Percentiles rank a stretch among this genome's conserved stretches.
Evolutionary conservation across 2,329 filamentous ascomycete species (phyloP).

Genomic region (Talaromyces sp.): DNA sequence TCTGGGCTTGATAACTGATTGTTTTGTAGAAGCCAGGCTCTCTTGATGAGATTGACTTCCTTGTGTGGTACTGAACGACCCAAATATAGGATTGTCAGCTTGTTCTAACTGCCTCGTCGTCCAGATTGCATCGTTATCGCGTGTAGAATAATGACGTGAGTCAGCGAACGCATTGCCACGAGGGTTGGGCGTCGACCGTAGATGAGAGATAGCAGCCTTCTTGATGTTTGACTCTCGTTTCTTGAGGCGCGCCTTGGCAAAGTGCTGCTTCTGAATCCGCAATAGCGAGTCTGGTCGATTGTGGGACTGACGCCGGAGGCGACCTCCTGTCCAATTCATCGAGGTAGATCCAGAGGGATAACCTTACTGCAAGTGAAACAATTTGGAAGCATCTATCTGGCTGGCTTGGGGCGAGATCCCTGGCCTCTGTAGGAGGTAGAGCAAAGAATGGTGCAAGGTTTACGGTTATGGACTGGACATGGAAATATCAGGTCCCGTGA

Average conservation of each 20-base stretch:
- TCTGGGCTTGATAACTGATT: background rate
- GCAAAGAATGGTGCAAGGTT: background rate
- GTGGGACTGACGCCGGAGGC: slow-evolving; percentile 34
- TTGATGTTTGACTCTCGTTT: slow-evolving; percentile 12
- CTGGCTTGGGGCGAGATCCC: background rate
- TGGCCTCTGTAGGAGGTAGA: background rate
- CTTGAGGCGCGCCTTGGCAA: slow-evolving; percentile 24
- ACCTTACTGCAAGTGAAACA: background rate
- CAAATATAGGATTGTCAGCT: background rate
- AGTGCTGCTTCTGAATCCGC: slow-evolving; percentile 26
- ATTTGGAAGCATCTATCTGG: background rate
- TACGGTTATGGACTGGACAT: background rate
- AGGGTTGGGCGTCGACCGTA: background rate
- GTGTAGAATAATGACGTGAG: background rate
- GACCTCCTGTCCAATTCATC: slow-evolving; percentile 44
- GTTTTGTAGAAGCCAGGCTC: background rate
- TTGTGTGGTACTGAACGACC: background rate
- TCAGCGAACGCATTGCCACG: background rate
- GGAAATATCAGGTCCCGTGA: background rate
- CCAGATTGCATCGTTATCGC: background rate
- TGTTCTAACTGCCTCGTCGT: background rate
- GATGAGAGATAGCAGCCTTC: background rate
- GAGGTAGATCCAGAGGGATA: background rate
- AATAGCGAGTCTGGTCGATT: slow-evolving; percentile 20
- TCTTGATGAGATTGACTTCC: background rate